Base-by-base conservation (phyloP, 371 early-diverging fungal genomes). In the Mucor mucedo region DNA sequence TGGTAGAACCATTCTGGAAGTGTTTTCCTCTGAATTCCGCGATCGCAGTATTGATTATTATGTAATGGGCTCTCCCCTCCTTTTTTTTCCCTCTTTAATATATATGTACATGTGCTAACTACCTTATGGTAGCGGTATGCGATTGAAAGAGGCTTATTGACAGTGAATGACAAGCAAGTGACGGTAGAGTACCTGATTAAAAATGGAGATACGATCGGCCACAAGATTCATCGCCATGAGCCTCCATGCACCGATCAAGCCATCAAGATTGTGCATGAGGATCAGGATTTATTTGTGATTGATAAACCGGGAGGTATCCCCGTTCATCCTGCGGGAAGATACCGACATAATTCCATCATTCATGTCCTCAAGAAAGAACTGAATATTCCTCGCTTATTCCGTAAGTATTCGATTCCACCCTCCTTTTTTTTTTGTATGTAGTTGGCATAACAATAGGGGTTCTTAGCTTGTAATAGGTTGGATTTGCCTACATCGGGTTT, bases 401-500 rank as follows among this genome's bases (percentile, higher is more conserved):
- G 93, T 91, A 84, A 82, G 89, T 80, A 1, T 2, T n/a, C 14
- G 16, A 4, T 32, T 10, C 9, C n/a, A 28, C 6, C n/a, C n/a
- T n/a, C n/a, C n/a, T n/a, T n/a, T n/a, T n/a, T n/a, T n/a, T n/a
- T n/a, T n/a, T n/a, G n/a, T n/a, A n/a, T n/a, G n/a, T n/a, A n/a
- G n/a, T n/a, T n/a, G n/a, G n/a, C 7, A 30, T 2, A 32, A 2
- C 14, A 39, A 16, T 16, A n/a, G 5, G n/a, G 27, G 16, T 52
- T 35, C 44, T 3, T 56, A 89, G 89, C 93, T 29, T 84, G 87
- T 47, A 97, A 98, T 76, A 83, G 98, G 39, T 76, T 98, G 65
- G 98, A 98, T 79, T 86, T 97, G 16, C 84, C 96, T 52, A 97
- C 98, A 0, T 95, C 96, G 3, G 98, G 98, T 3, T 66, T 98